phyloP scores from a whole-genome alignment of 2,329 filamentous ascomycete genomes.

The Monilinia fructigena region DNA sequence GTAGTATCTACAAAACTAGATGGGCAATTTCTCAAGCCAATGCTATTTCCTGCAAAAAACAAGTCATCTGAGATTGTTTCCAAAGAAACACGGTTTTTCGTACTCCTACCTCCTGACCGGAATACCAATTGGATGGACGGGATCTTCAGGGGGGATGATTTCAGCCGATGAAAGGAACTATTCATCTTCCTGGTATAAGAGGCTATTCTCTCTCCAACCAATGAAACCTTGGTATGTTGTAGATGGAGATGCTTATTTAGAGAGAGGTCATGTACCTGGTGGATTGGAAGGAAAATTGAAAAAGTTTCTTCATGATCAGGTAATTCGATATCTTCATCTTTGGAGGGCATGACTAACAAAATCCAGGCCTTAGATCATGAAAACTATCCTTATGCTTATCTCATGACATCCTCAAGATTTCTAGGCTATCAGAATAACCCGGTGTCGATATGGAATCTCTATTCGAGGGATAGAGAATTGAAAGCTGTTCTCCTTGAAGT shows the following conservation, averaged over 20 bases:
- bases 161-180: slow-evolving; percentile 45
- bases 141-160: slow-evolving; percentile 54
- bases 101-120: slow-evolving; percentile 72
- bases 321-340: slow-evolving; percentile 36
- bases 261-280: slow-evolving; percentile 50
- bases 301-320: slow-evolving; percentile 56
- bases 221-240: slow-evolving; percentile 53
- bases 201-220: slow-evolving; percentile 37
- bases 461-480: slow-evolving; percentile 56
- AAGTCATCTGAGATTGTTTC: slow-evolving; percentile 65
- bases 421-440: slow-evolving; percentile 72
- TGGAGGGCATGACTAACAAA: slow-evolving; percentile 26
- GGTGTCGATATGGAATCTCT: slow-evolving; percentile 78
- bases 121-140: slow-evolving; percentile 62
- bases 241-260: slow-evolving; percentile 59
- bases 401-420: slow-evolving; percentile 69
- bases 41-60: slow-evolving; percentile 65
- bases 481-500: slow-evolving; percentile 69
- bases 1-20: slow-evolving; percentile 14
- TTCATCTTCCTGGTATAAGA: slow-evolving; percentile 35
- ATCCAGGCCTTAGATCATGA: slow-evolving; percentile 55
- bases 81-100: slow-evolving; percentile 64
- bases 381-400: slow-evolving; percentile 65
- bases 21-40: slow-evolving; percentile 40
- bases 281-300: slow-evolving; percentile 64